Conservation (phyloP, 2,329 filamentous ascomycete species). For the Fusarium chlamydosporum region DNA sequence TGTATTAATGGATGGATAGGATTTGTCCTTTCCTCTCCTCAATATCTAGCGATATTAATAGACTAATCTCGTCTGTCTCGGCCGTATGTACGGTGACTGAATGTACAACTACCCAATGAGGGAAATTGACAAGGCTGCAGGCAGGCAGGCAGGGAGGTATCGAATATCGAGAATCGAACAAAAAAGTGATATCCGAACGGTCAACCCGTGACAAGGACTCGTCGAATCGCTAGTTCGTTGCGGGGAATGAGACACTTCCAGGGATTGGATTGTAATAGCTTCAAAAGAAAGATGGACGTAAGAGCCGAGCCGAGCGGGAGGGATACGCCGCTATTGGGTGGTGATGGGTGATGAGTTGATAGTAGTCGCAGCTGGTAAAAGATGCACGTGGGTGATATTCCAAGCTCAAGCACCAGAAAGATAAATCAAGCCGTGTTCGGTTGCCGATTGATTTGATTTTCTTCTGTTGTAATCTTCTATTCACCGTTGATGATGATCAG, state of each 20-base stretch:
- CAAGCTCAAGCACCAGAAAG: not conserved
- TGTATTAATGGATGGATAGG: not conserved
- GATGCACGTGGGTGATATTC: constrained; percentile 45
- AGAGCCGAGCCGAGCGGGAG: constrained; percentile 49
- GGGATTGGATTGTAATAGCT: constrained; percentile 33
- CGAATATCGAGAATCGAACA: constrained; percentile 38
- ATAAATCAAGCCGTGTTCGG: constrained; percentile 1
- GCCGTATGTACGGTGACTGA: constrained; percentile 25
- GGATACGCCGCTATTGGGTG: constrained; percentile 46
- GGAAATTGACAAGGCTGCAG: constrained; percentile 22
- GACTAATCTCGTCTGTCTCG: constrained; percentile 13
- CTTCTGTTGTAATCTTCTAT: not conserved
- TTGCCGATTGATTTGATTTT: not conserved
- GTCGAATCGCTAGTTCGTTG: constrained; percentile 35
- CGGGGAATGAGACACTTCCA: constrained; percentile 34
- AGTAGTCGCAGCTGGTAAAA: constrained; percentile 45
- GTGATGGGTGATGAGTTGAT: constrained; percentile 45
- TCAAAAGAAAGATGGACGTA: constrained; percentile 26
- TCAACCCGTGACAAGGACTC: constrained; percentile 32
- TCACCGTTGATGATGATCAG: not conserved
- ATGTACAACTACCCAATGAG: constrained; percentile 28
- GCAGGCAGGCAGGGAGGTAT: constrained; percentile 6
- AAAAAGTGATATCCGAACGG: constrained; percentile 36
- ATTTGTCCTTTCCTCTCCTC: constrained; percentile 7
- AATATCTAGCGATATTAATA: constrained; percentile 34